These are phyloP conservation scores for Paecilomyces sp. DNA, from an alignment of 2,329 filamentous ascomycete species.

Conservation along the genomic window DNA sequence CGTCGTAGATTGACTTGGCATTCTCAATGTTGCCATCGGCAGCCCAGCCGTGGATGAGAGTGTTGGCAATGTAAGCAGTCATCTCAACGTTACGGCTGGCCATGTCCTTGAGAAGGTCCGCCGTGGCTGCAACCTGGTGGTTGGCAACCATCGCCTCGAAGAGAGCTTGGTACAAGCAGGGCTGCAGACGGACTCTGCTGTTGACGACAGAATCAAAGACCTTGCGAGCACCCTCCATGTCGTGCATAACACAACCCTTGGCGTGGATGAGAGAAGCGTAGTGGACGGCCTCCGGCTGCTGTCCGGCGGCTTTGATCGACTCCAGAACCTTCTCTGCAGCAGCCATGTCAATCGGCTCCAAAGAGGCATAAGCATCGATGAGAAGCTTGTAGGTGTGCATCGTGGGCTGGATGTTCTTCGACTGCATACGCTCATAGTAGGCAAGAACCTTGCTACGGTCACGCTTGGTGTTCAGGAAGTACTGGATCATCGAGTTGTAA, in stretches of 20 bases:
- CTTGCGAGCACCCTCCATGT: constrained; percentile 73
- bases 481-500: constrained; percentile 99
- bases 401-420: constrained; percentile 79
- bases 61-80: constrained; percentile 97
- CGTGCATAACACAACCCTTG: constrained; percentile 86
- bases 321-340: constrained; percentile 79
- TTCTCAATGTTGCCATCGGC: constrained; percentile 72
- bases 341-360: constrained; percentile 83
- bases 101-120: constrained; percentile 72
- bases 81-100: constrained; percentile 64
- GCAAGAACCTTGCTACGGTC: constrained; percentile 88
- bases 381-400: constrained; percentile 97
- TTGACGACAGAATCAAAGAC: constrained; percentile 80
- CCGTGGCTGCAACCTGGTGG: constrained; percentile 70
- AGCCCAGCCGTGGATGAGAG: constrained; percentile 94
- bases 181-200: constrained; percentile 60
- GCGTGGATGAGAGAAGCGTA: constrained; percentile 95
- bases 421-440: constrained; percentile 93
- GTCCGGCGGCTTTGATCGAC: constrained; percentile 65
- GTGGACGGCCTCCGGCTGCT: constrained; percentile 82
- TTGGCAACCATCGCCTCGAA: constrained; percentile 97
- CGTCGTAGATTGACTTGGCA: constrained; percentile 70
- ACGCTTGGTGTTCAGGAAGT: constrained; percentile 95
- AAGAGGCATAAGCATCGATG: constrained; percentile 87
- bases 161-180: constrained; percentile 91